phyloP scores from a whole-genome alignment of 305 asterid species.

The Fraxinus ornus region DNA sequence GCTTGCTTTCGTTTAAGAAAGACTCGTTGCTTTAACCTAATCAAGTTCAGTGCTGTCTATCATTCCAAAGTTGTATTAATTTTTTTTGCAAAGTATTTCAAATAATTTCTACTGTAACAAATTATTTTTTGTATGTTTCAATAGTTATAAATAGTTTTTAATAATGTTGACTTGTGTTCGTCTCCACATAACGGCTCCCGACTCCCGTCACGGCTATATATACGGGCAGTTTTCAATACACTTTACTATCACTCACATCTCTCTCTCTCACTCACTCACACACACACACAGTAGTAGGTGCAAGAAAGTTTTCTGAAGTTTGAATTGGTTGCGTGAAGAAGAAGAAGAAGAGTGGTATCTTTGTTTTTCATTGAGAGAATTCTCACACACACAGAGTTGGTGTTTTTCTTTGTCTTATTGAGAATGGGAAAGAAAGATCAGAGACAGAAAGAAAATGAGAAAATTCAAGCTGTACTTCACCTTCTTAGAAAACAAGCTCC shows the following conservation, averaged over 20 bases:
- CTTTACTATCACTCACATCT: constrained; percentile 1
- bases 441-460: constrained; percentile 51
- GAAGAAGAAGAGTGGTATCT: constrained; percentile 60
- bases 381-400: neutral
- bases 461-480: constrained; percentile 61
- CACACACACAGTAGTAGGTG: constrained; percentile 8
- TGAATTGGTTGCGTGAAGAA: constrained; percentile 63
- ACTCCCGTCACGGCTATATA: constrained; percentile 58
- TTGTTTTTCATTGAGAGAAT: constrained; percentile 36
- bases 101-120: too few species aligned
- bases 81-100: too few species aligned
- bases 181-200: constrained; percentile 43
- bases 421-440: constrained; percentile 74
- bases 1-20: neutral
- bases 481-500: constrained; percentile 74
- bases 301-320: constrained; percentile 24
- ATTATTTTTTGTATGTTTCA: too few species aligned
- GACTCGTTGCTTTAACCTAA: neutral
- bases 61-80: neutral
- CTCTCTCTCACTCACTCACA: constrained; percentile 24
- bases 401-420: neutral
- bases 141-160: too few species aligned
- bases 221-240: constrained; percentile 31
- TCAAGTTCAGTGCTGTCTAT: neutral
- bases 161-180: neutral